Evolutionary conservation across 1,284 basidiomycete species (phyloP).

Genomic region (Pseudozyma thailandica): DNA sequence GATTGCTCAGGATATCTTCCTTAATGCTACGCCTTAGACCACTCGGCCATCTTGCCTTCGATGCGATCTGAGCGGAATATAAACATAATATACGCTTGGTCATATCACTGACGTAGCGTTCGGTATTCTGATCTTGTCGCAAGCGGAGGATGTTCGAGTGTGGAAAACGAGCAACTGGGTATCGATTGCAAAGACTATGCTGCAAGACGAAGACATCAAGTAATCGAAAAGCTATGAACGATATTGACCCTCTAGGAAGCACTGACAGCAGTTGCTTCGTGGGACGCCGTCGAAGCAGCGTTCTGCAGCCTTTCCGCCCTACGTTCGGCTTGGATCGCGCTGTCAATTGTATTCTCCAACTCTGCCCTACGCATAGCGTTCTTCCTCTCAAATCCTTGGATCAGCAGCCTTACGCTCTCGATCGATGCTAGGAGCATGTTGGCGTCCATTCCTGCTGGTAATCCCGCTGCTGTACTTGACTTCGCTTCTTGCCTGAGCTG

Average conservation of each 20-base stretch:
- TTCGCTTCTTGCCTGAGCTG: background rate
- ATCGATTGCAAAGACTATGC: too few relatives aligned
- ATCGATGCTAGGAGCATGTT: conserved; percentile 46
- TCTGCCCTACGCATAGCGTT: conserved; percentile 47
- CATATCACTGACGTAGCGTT: too few relatives aligned
- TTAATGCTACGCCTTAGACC: conserved; percentile 60
- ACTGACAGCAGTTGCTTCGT: conserved; percentile 5
- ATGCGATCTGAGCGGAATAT: background rate
- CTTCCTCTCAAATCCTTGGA: conserved; percentile 48
- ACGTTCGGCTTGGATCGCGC: conserved; percentile 35
- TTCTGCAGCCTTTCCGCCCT: conserved; percentile 29
- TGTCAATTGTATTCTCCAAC: conserved; percentile 44
- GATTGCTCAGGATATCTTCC: conserved; percentile 36
- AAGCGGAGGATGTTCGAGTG: too few relatives aligned
- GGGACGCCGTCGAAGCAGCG: background rate
- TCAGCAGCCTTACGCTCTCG: conserved; percentile 44
- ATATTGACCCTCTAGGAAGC: too few relatives aligned
- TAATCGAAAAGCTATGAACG: too few relatives aligned
- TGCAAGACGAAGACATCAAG: too few relatives aligned
- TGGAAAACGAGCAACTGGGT: too few relatives aligned
- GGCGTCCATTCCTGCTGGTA: conserved; percentile 25
- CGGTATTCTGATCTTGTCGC: too few relatives aligned
- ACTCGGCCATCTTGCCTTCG: conserved; percentile 54
- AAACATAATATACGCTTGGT: background rate
- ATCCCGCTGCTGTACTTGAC: background rate